These are phyloP conservation scores for Artemisia annua DNA, from an alignment of 129 eudicot genomes.

Conservation along the genomic window DNA sequence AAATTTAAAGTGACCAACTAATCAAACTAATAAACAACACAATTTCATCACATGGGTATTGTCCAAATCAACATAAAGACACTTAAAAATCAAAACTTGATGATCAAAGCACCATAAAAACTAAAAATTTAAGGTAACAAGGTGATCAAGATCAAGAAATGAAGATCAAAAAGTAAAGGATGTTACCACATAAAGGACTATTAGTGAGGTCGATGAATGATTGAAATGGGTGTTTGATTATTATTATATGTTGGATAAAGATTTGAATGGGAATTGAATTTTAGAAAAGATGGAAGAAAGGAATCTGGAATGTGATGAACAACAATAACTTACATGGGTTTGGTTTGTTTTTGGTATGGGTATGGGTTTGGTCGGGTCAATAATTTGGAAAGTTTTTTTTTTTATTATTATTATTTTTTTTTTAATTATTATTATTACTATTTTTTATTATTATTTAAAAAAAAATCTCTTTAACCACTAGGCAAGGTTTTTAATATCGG, in stretches of 20 bases:
- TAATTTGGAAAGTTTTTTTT: neutral
- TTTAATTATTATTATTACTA: neutral
- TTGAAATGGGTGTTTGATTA: constrained; percentile 1
- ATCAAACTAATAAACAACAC: too few species aligned
- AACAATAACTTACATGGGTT: constrained; percentile 6
- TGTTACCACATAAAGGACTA: neutral
- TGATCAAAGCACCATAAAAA: constrained; percentile 3
- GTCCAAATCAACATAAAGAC: neutral
- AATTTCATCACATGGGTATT: neutral
- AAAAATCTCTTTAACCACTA: too few species aligned
- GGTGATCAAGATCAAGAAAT: constrained; percentile 19
- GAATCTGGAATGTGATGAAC: constrained; percentile 30
- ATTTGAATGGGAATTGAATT: constrained; percentile 12
- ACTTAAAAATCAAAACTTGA: constrained; percentile 10
- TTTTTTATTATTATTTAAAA: too few species aligned
- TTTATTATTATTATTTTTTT: neutral
- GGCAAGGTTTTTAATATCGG: too few species aligned
- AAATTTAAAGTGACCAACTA: neutral
- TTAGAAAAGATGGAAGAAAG: constrained; percentile 14
- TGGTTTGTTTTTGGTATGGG: constrained; percentile 21
- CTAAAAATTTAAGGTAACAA: constrained; percentile 18
- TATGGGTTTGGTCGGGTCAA: constrained; percentile 30
- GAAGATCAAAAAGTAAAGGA: neutral
- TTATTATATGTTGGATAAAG: constrained; percentile 1
- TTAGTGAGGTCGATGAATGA: neutral